A percentile compares a stretch with the other conserved stretches of the same genome.
Evolutionary conservation across 116 monocot species (phyloP).

Genomic region (Iris pallida): DNA sequence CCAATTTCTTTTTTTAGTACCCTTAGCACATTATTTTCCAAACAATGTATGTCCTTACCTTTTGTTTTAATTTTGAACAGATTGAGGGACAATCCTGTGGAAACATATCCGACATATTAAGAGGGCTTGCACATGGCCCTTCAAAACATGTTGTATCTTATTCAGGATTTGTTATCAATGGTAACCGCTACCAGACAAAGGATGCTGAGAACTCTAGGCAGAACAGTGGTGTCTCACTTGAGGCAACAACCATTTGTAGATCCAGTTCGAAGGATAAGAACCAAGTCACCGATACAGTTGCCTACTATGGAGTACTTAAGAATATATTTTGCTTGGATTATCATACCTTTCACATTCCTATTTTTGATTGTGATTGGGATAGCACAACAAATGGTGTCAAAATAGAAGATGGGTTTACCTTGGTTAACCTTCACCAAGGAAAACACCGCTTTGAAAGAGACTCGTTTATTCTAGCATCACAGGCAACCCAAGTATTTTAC

Average conservation of each 20-base stretch:
- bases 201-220: neutral
- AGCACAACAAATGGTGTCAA: neutral
- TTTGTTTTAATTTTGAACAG: neutral
- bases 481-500: neutral
- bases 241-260: neutral
- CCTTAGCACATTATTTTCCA: neutral
- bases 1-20: neutral
- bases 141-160: neutral
- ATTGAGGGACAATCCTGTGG: no score
- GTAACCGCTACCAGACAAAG: no score
- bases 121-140: no score
- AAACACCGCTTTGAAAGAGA: neutral
- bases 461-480: slow-evolving; percentile 1
- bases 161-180: neutral
- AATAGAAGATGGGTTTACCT: slow-evolving; percentile 1
- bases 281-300: neutral
- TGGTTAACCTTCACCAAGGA: slow-evolving; percentile 1
- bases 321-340: neutral
- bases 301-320: neutral
- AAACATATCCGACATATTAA: no score
- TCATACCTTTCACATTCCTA: neutral
- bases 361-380: neutral
- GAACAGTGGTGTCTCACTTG: neutral
- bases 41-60: no score
- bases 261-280: neutral